Base-by-base conservation (phyloP, 2,329 filamentous ascomycete species). In the Tolypocladium tundrense region DNA sequence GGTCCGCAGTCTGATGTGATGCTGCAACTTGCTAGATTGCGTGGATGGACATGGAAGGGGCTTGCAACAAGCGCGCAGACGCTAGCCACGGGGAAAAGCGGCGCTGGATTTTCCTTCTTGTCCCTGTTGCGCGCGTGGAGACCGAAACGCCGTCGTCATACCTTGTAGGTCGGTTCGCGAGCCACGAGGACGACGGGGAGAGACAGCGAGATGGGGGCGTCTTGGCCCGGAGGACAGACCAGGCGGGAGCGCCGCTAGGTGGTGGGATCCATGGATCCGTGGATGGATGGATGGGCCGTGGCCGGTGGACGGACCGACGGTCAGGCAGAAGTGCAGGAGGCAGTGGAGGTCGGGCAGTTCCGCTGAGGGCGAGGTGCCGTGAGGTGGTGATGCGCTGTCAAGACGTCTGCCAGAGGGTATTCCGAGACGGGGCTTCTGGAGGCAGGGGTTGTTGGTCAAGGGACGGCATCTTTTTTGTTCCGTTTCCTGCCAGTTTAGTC, bases 321-420 rank as follows among this genome's bases (percentile, higher is more conserved):
- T 62, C 59, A 60, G 59, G 61, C 63, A 61, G 55, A 52, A 51
- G 53, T 60, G 60, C 61, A 61, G 57, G 24, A 24, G 48, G 63
- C 65, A 68, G 62, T 64, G 64, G 56, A 58, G 62, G 65, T 66
- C 66, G 65, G 66, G 63, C 62, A 63, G 61, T 64, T 19, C 14
- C 48, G 31, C 39, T 11, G 53, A 42, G 45, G 53, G 58, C 37
- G 56, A 50, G 54, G 16, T 24, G 57, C 56, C 4, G 56, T 39
- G 54, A 42, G 42, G 55, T 57, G 72, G 69, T 76, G 76, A 79
- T 79, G 76, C 73, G 77, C 79, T 80, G 77, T 79, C 78, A 80
- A 72, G 66, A 68, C 65, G 63, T 67, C 61, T 61, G 62, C 70
- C 68, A 72, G 61, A 70, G 60, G 59, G 71, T 67, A 60, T 53